Base-by-base conservation (phyloP, 192 early-diverging fungal genomes). In the Fimicolochytrium jonesii region DNA sequence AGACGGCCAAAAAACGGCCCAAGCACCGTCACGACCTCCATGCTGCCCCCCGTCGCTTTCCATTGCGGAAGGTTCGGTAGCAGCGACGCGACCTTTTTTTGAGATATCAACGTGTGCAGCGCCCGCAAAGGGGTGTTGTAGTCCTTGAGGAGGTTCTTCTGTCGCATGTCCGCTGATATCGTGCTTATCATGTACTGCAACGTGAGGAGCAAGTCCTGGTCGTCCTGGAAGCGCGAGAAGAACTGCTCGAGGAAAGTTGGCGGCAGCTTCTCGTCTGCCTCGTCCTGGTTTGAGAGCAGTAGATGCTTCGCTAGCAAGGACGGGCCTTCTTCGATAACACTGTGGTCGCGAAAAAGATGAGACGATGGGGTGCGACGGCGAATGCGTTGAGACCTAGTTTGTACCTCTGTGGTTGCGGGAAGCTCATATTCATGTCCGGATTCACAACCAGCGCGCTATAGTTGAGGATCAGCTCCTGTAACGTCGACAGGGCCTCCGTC, bases 341-440 rank as follows among this genome's bases (percentile, higher is more conserved):
- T 55, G 32, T 2, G 15, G 29, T 18, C 9, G 20, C 6, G 26
- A 25, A 63, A 28, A 31, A n/a, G n/a, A n/a, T n/a, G n/a, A n/a
- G n/a, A n/a, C n/a, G n/a, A n/a, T n/a, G n/a, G n/a, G n/a, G n/a
- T n/a, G n/a, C n/a, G n/a, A n/a, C n/a, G n/a, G n/a, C n/a, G n/a
- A n/a, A n/a, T n/a, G n/a, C n/a, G n/a, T n/a, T n/a, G n/a, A n/a
- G n/a, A n/a, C n/a, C n/a, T n/a, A n/a, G n/a, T n/a, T n/a, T n/a
- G 6, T 59, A 88, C 79, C 52, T 76, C 0, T 81, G 64, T 7
- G 73, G 47, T 59, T 91, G 92, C 23, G 93, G 84, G 59, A 94
- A 95, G 85, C 90, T 90, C 23, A 90, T 92, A n/a, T 89, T 88
- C 57, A 92, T 81, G 46, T 89, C 79, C 4, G 80, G 76, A 39